These are phyloP conservation scores for Pichia nanzhaoensis DNA, from an alignment of 805 yeast species.

Conservation along the genomic window DNA sequence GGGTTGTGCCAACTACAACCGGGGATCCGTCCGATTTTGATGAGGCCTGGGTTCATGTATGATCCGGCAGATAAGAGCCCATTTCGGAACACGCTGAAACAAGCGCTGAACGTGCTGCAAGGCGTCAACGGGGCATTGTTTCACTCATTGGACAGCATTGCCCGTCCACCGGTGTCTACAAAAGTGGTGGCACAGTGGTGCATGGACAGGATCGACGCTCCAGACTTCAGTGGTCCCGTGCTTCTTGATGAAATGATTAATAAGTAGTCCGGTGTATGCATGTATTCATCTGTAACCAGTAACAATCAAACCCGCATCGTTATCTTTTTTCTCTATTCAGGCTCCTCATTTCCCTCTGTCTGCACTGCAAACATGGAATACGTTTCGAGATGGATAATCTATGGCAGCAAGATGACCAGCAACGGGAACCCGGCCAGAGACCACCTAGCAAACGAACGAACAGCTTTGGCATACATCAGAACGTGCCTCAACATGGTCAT, in stretches of 20 bases:
- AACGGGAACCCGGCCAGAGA: conserved; percentile 38
- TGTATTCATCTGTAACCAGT: no score
- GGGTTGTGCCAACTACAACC: conserved; percentile 37
- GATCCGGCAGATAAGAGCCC: conserved; percentile 38
- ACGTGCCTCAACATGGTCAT: conserved; percentile 47
- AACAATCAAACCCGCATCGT: no score
- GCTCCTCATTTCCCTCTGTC: no score
- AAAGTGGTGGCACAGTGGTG: conserved; percentile 60
- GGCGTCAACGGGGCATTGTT: conserved; percentile 38
- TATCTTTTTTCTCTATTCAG: no score
- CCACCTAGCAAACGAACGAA: conserved; percentile 57
- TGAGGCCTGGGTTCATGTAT: conserved; percentile 82
- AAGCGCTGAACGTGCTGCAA: conserved; percentile 37
- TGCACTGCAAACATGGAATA: no score
- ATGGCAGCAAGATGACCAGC: background rate
- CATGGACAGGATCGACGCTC: conserved; percentile 47
- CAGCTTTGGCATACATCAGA: conserved; percentile 53
- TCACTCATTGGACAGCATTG: conserved; percentile 39
- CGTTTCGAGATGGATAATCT: background rate
- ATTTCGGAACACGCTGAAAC: conserved; percentile 37
- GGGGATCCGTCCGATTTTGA: conserved; percentile 51
- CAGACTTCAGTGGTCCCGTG: conserved; percentile 49
- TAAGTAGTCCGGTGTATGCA: no score
- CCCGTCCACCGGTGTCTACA: conserved; percentile 61
- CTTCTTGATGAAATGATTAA: conserved; percentile 43